A percentile compares a stretch with the other conserved stretches of the same genome.
These are phyloP conservation scores for Gamarada debralockiae DNA, from an alignment of 495 filamentous ascomycete genomes.

Conservation along the genomic window DNA sequence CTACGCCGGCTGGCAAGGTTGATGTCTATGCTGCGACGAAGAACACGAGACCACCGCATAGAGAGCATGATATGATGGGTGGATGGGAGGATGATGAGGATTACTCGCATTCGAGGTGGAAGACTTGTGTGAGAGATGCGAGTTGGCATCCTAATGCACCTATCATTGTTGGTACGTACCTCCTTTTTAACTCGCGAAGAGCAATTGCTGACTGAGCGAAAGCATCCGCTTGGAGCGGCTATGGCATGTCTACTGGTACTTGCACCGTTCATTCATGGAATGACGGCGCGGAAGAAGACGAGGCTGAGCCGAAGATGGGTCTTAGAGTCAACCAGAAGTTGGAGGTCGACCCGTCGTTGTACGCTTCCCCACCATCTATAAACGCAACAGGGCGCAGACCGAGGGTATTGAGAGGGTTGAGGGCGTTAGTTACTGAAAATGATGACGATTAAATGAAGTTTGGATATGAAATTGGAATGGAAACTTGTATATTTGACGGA, in stretches of 20 bases:
- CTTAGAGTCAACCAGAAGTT: slow-evolving; percentile 41
- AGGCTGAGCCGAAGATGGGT: slow-evolving; percentile 53
- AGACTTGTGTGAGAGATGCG: slow-evolving; percentile 85
- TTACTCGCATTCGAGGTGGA: slow-evolving; percentile 45
- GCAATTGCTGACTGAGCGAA: slow-evolving; percentile 1
- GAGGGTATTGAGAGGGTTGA: too few relatives aligned
- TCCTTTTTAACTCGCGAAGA: neutral
- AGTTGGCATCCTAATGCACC: slow-evolving; percentile 94
- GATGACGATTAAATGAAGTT: too few relatives aligned
- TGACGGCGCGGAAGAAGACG: slow-evolving; percentile 53
- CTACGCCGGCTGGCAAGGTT: slow-evolving; percentile 75
- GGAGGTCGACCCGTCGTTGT: slow-evolving; percentile 28
- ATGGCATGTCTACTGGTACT: slow-evolving; percentile 58
- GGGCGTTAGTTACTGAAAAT: too few relatives aligned
- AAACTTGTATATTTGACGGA: too few relatives aligned
- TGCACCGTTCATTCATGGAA: slow-evolving; percentile 69
- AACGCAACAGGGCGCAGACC: too few relatives aligned
- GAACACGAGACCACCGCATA: slow-evolving; percentile 11
- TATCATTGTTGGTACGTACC: slow-evolving; percentile 70
- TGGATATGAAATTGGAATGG: too few relatives aligned
- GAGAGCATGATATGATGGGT: slow-evolving; percentile 27
- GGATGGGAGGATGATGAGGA: slow-evolving; percentile 24
- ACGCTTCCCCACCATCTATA: slow-evolving; percentile 2
- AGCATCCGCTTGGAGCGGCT: slow-evolving; percentile 74
- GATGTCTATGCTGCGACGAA: slow-evolving; percentile 68